phyloP scores from a whole-genome alignment of 208 protist species.

The Trypanosoma avium region DNA sequence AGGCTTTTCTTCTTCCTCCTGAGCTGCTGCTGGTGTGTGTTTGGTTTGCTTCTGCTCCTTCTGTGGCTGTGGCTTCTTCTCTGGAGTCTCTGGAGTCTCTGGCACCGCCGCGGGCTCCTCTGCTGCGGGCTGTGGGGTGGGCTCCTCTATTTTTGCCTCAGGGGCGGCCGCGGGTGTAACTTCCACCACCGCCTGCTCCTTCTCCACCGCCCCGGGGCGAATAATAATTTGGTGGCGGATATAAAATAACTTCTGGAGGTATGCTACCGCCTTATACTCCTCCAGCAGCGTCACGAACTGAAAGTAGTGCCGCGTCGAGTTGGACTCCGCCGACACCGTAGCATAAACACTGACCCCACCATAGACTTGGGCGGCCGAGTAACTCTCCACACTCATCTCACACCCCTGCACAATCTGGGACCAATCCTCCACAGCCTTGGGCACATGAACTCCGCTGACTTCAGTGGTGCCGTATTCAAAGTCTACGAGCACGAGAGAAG shows the following conservation, averaged over 20 bases:
- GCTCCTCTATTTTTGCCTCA: slow-evolving; percentile 33
- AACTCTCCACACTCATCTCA: slow-evolving; percentile 70
- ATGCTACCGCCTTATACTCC: slow-evolving; percentile 43
- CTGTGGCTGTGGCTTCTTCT: too few species aligned
- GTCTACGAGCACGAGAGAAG: slow-evolving; percentile 79
- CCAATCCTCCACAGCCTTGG: slow-evolving; percentile 52
- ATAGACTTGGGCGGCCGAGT: slow-evolving; percentile 61
- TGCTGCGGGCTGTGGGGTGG: slow-evolving; percentile 16
- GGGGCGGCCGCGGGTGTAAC: slow-evolving; percentile 26
- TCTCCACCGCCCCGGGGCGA: slow-evolving; percentile 53
- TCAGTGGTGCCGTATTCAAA: slow-evolving; percentile 74
- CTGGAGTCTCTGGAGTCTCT: neutral
- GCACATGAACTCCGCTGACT: slow-evolving; percentile 41
- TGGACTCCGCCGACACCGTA: slow-evolving; percentile 45
- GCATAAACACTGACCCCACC: slow-evolving; percentile 74
- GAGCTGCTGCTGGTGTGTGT: neutral
- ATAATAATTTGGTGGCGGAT: slow-evolving; percentile 80
- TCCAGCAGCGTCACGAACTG: slow-evolving; percentile 77
- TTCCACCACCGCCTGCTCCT: slow-evolving; percentile 36
- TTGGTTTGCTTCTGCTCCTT: slow-evolving; percentile 33
- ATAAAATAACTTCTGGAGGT: slow-evolving; percentile 64
- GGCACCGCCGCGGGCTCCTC: neutral
- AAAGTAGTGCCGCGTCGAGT: slow-evolving; percentile 68
- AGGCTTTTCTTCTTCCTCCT: neutral
- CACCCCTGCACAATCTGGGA: slow-evolving; percentile 54